These are phyloP conservation scores for Aspergillus pseudoterreus DNA, from an alignment of 2,329 filamentous ascomycete genomes.

Conservation along the genomic window DNA sequence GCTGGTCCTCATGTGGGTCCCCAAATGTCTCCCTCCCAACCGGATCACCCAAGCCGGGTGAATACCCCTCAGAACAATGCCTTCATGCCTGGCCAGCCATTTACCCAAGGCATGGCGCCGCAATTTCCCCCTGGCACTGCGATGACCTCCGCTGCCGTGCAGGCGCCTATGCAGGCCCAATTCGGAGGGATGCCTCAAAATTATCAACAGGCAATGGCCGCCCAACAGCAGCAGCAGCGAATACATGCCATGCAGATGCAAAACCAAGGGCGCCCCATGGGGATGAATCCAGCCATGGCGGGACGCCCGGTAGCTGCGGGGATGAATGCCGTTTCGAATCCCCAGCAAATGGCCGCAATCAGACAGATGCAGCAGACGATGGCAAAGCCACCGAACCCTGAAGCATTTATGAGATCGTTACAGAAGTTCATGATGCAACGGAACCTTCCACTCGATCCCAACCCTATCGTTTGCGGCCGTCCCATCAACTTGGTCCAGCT, in stretches of 20 bases:
- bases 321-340: conserved; percentile 38
- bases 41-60: conserved; percentile 64
- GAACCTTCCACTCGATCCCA: conserved; percentile 68
- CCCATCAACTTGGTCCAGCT: conserved; percentile 71
- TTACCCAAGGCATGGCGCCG: conserved; percentile 36
- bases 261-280: conserved; percentile 65
- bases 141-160: conserved; percentile 39
- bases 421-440: conserved; percentile 72
- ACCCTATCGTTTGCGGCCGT: conserved; percentile 70
- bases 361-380: conserved; percentile 49
- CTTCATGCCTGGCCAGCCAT: conserved; percentile 56
- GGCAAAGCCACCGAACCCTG: conserved; percentile 47
- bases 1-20: conserved; percentile 67
- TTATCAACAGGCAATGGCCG: conserved; percentile 60
- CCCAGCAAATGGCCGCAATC: conserved; percentile 42
- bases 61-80: conserved; percentile 69
- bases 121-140: conserved; percentile 41
- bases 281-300: conserved; percentile 37
- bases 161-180: conserved; percentile 41
- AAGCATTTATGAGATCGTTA: conserved; percentile 73
- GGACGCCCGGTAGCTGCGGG: conserved; percentile 31
- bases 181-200: conserved; percentile 52
- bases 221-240: conserved; percentile 63
- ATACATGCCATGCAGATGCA: conserved; percentile 82
- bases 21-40: conserved; percentile 72